Evolutionary conservation across 495 filamentous ascomycete genomes (phyloP).

Genomic region (Clavariopsis aquatica): DNA sequence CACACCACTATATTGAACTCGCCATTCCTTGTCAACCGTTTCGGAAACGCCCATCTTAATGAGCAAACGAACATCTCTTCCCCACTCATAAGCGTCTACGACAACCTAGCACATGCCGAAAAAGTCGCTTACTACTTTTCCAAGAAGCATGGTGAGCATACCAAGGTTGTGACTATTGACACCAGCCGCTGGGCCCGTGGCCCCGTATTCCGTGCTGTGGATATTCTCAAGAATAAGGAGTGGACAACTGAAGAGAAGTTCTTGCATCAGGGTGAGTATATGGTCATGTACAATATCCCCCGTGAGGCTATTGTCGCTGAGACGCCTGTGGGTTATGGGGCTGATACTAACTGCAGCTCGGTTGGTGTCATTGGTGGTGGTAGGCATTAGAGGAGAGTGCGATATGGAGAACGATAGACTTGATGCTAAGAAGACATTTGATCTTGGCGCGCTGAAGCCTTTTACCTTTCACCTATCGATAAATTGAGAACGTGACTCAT

Average conservation of each 20-base stretch:
- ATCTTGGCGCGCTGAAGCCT: too few species aligned
- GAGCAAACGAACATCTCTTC: slow-evolving; percentile 30
- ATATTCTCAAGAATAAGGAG: slow-evolving; percentile 10
- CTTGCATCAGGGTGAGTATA: slow-evolving; percentile 27
- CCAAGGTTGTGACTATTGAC: slow-evolving; percentile 20
- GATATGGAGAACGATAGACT: too few species aligned
- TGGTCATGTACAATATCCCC: slow-evolving; percentile 28
- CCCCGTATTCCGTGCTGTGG: slow-evolving; percentile 32
- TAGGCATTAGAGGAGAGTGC: not conserved
- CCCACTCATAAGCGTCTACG: slow-evolving; percentile 36
- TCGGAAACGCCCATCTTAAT: slow-evolving; percentile 31
- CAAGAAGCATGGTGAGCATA: slow-evolving; percentile 1
- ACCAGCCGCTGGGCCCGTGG: slow-evolving; percentile 27
- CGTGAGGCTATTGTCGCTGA: slow-evolving; percentile 18
- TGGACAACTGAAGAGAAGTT: not conserved
- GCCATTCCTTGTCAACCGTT: slow-evolving; percentile 7
- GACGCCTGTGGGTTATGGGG: not conserved
- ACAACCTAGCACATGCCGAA: slow-evolving; percentile 21
- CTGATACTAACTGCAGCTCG: not conserved
- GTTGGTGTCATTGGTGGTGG: slow-evolving; percentile 2
- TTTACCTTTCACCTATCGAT: too few species aligned
- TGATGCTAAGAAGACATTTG: too few species aligned
- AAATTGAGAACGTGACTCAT: too few species aligned
- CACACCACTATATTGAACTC: slow-evolving; percentile 25
- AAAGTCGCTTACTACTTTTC: slow-evolving; percentile 18